phyloP scores from a whole-genome alignment of 1,139 yeast species.

The Geotrichum restrictum region DNA sequence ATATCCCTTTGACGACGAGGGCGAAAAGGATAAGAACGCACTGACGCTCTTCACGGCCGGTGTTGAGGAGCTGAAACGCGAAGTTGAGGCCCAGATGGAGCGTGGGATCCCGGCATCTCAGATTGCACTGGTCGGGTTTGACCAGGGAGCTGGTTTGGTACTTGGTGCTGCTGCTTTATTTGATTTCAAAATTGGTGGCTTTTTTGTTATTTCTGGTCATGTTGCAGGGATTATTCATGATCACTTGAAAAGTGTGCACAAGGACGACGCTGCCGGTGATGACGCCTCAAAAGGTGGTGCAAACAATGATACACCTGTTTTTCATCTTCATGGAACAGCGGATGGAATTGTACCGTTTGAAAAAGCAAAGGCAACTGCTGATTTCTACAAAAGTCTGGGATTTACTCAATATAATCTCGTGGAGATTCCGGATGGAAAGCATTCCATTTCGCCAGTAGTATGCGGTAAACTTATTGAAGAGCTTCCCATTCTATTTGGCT shows the following conservation, averaged over 20 bases:
- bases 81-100: slow-evolving; percentile 5
- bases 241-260: neutral
- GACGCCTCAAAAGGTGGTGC: neutral
- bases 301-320: neutral
- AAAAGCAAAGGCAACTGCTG: neutral
- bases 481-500: slow-evolving; percentile 11
- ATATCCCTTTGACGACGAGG: slow-evolving; percentile 9
- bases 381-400: neutral
- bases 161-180: slow-evolving; percentile 10
- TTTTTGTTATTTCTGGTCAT: neutral
- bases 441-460: neutral
- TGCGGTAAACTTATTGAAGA: slow-evolving; percentile 1
- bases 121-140: slow-evolving; percentile 11
- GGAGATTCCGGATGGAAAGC: slow-evolving; percentile 6
- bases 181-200: slow-evolving; percentile 2
- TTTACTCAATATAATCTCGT: neutral
- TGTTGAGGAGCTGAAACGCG: neutral
- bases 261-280: neutral
- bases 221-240: neutral
- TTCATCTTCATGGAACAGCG: slow-evolving; percentile 8
- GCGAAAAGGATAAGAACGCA: slow-evolving; percentile 8
- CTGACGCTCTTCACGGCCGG: slow-evolving; percentile 1
- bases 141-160: slow-evolving; percentile 8
- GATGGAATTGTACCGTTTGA: neutral
- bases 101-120: slow-evolving; percentile 14